phyloP scores from a whole-genome alignment of 2,329 filamentous ascomycete species.

The Coniochaeta prunicola region DNA sequence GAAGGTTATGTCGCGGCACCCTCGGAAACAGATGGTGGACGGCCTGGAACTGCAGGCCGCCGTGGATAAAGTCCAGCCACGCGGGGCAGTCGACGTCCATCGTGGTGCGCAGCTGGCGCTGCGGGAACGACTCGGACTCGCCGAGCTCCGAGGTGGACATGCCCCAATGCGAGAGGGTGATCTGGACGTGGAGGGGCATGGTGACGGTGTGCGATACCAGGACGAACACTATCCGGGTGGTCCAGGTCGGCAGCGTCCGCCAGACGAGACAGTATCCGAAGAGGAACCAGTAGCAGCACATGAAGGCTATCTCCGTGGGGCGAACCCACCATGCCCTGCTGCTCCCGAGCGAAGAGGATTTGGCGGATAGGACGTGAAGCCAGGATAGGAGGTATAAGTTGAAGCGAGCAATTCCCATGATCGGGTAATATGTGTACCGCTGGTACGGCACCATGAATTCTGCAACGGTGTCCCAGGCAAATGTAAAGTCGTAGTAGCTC shows the following conservation, averaged over 20 bases:
- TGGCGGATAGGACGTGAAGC: constrained; percentile 52
- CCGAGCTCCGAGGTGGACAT: constrained; percentile 63
- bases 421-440: constrained; percentile 60
- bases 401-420: constrained; percentile 63
- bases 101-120: constrained; percentile 63
- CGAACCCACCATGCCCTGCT: constrained; percentile 60
- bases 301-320: constrained; percentile 56
- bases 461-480: constrained; percentile 55
- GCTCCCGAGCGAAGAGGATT: constrained; percentile 47
- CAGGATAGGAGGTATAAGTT: constrained; percentile 64
- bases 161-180: constrained; percentile 65
- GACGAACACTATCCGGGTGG: constrained; percentile 52
- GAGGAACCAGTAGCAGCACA: constrained; percentile 59
- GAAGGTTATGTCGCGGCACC: constrained; percentile 61
- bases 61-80: constrained; percentile 67
- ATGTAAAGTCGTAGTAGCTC: constrained; percentile 54
- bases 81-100: constrained; percentile 68
- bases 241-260: constrained; percentile 49
- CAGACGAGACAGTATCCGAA: constrained; percentile 61
- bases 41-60: constrained; percentile 66
- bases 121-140: constrained; percentile 57
- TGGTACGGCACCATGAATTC: constrained; percentile 54
- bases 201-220: constrained; percentile 58
- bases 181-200: constrained; percentile 64
- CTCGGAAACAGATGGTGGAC: constrained; percentile 65